Conservation (phyloP, 2,329 filamentous ascomycete genomes). For the Diaporthe destruens region DNA sequence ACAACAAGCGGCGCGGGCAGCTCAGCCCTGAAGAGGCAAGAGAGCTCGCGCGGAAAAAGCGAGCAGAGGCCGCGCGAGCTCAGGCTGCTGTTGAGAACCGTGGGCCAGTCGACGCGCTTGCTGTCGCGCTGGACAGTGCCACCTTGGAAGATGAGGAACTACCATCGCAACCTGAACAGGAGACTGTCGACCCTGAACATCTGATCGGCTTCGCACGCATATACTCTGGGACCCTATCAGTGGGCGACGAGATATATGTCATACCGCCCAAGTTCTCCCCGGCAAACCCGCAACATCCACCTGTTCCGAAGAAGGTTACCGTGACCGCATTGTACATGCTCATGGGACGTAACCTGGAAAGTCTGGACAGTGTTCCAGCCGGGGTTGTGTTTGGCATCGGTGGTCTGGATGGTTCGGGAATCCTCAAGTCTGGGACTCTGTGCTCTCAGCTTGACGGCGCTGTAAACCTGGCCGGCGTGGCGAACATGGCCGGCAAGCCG, state of each 20-base stretch:
- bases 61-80: conserved; percentile 86
- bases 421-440: conserved; percentile 95
- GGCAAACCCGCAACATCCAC: conserved; percentile 76
- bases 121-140: conserved; percentile 71
- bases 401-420: conserved; percentile 84
- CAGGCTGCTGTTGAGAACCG: conserved; percentile 68
- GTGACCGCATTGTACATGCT: conserved; percentile 92
- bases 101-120: conserved; percentile 66
- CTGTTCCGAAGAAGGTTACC: conserved; percentile 83
- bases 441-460: conserved; percentile 89
- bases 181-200: conserved; percentile 81
- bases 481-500: conserved; percentile 80
- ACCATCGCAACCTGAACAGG: conserved; percentile 59
- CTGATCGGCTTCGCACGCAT: conserved; percentile 94
- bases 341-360: conserved; percentile 92
- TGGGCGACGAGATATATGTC: conserved; percentile 92
- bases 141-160: conserved; percentile 65
- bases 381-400: conserved; percentile 96
- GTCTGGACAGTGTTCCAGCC: conserved; percentile 85
- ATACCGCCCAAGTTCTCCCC: conserved; percentile 94
- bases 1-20: conserved; percentile 83
- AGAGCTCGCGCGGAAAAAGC: conserved; percentile 87
- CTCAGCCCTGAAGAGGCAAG: conserved; percentile 91
- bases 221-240: conserved; percentile 89
- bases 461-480: conserved; percentile 90